Evolutionary conservation across 2,329 filamentous ascomycete genomes (phyloP).

Genomic region (Sphaceloma murrayae): DNA sequence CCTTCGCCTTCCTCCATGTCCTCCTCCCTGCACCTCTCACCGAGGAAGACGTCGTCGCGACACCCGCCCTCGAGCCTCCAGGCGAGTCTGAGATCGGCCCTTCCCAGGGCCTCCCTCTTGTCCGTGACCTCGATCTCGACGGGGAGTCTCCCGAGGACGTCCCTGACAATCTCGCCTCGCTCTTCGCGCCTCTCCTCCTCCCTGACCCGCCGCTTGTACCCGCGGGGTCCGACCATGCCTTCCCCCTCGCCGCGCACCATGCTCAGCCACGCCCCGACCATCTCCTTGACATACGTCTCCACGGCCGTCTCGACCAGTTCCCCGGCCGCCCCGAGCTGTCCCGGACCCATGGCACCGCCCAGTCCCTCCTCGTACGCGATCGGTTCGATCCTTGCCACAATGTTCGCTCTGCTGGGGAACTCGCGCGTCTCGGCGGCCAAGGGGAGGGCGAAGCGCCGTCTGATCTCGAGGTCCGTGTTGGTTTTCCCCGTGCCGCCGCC

Average conservation of each 20-base stretch:
- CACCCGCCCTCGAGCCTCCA: slow-evolving; percentile 68
- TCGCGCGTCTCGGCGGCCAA: slow-evolving; percentile 53
- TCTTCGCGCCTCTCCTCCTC: slow-evolving; percentile 64
- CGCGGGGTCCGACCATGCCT: slow-evolving; percentile 59
- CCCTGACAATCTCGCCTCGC: slow-evolving; percentile 63
- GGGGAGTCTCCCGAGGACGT: slow-evolving; percentile 68
- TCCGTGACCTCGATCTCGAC: slow-evolving; percentile 68
- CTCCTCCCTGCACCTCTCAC: slow-evolving; percentile 35
- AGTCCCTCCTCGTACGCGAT: slow-evolving; percentile 58
- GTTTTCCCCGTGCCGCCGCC: slow-evolving; percentile 25
- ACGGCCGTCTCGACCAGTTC: slow-evolving; percentile 52
- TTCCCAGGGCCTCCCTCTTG: slow-evolving; percentile 60
- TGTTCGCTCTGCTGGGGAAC: slow-evolving; percentile 50
- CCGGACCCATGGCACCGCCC: slow-evolving; percentile 38
- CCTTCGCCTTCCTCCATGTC: slow-evolving; percentile 18
- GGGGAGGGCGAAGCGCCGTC: slow-evolving; percentile 54
- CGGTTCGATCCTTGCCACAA: slow-evolving; percentile 51
- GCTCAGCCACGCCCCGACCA: slow-evolving; percentile 45
- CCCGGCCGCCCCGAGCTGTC: slow-evolving; percentile 40
- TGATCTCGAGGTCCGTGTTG: slow-evolving; percentile 55
- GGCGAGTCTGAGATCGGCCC: slow-evolving; percentile 68
- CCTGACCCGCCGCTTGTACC: slow-evolving; percentile 64
- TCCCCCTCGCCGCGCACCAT: slow-evolving; percentile 48
- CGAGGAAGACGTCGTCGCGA: slow-evolving; percentile 66
- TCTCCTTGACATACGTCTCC: slow-evolving; percentile 55